Evolutionary conservation across 2,329 filamentous ascomycete species (phyloP), one percentile per base, ranked within the genome.

Genomic region (Blastomyces parvus): DNA sequence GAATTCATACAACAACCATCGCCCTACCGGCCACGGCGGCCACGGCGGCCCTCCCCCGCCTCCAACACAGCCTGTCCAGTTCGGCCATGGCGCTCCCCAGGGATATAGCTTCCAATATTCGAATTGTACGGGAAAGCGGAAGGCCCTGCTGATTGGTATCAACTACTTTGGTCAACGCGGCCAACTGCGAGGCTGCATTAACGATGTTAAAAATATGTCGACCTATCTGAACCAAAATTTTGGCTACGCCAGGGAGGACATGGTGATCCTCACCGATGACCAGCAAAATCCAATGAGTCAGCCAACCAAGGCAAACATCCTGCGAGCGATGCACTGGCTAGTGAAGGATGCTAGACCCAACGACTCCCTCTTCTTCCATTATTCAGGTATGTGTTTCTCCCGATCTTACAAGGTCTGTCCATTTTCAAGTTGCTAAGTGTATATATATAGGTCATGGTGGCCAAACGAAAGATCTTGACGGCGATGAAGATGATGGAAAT

Each of bases 251-350:
- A 83, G 91, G 64, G 93, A 97, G 76, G 92, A 97, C 73, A 97
- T 97, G 93, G 93, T 97, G 25, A 87, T 94, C 66, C 83, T 97
- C 74, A 97, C 93, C 48, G 93, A 97, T 73, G 93, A 97, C 74
- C 92, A 97, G 79, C 91, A 96, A 74, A 96, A 96, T 70, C 90
- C 91, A 33, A 96, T 97, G 89, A 96, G 91, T 77, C 91, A 96
- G 78, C 93, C 93, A 9, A 96, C 91, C 5, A 97, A 97, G 76
- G 89, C 90, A 69, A 97, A 97, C 73, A 96, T 97, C 63, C 77
- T 97, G 46, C 85, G 93, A 61, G 93, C 93, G 38, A 97, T 97
- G 93, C 92, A 97, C 74, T 97, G 93, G 93, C 80, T 97, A 25
- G 91, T 97, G 64, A 96, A 96, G 78, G 92, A 96, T 72, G 92